These are phyloP conservation scores for Pisolithus marmoratus DNA, from an alignment of 768 basidiomycete species.

Conservation along the genomic window DNA sequence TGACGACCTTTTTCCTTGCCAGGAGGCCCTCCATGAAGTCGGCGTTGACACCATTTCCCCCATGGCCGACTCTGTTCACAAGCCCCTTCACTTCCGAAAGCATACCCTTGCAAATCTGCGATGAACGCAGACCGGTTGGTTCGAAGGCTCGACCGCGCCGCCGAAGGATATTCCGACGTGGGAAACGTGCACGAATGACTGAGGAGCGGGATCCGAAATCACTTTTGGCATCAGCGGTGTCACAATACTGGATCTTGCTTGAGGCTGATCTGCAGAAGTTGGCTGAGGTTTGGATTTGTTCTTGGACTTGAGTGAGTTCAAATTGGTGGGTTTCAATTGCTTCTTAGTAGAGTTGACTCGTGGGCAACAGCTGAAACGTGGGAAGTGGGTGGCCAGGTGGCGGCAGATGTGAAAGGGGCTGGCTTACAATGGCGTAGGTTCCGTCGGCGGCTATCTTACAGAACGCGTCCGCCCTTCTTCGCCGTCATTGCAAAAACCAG, in stretches of 20 bases:
- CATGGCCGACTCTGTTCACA: conserved; percentile 12
- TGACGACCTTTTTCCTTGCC: conserved; percentile 1
- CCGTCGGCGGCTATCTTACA: conserved; percentile 55
- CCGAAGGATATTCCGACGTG: conserved; percentile 55
- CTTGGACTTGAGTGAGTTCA: conserved; percentile 5
- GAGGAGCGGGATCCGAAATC: conserved; percentile 53
- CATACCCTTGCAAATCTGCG: conserved; percentile 37
- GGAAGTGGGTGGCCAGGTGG: not conserved
- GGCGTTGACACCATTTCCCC: conserved; percentile 14
- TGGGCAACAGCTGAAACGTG: conserved; percentile 14
- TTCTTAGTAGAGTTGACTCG: conserved; percentile 19
- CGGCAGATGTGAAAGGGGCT: not conserved
- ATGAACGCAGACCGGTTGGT: conserved; percentile 45
- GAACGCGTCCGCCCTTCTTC: conserved; percentile 51
- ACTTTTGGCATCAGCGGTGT: conserved; percentile 28
- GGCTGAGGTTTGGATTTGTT: conserved; percentile 2
- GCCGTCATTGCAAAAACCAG: conserved; percentile 54
- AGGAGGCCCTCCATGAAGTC: conserved; percentile 32
- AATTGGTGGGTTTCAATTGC: conserved; percentile 12
- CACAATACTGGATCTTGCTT: conserved; percentile 28
- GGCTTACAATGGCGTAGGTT: conserved; percentile 35
- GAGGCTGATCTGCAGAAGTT: conserved; percentile 4
- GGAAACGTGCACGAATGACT: conserved; percentile 61
- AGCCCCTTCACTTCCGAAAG: conserved; percentile 24
- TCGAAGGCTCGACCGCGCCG: conserved; percentile 48